Evolutionary conservation across 2,329 filamentous ascomycete genomes (phyloP).

Genomic region (Arthrobotrys pseudoclavata): DNA sequence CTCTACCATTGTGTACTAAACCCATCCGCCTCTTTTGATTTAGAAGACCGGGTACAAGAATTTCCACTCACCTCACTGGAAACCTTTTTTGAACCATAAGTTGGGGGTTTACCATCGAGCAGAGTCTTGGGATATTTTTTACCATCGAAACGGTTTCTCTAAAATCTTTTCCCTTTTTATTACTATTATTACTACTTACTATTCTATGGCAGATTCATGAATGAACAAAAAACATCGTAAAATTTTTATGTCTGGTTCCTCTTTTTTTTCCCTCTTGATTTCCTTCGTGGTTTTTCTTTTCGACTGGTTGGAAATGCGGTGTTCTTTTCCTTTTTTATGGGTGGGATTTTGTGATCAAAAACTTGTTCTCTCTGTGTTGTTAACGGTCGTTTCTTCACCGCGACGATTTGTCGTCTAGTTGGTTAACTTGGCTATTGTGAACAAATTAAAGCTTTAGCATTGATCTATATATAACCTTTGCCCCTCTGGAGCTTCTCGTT

Average conservation of each 20-base stretch:
- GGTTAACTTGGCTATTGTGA: too few species aligned
- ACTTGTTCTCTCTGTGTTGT: background rate
- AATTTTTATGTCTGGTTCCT: background rate
- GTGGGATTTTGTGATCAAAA: constrained; percentile 16
- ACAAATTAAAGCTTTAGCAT: too few species aligned
- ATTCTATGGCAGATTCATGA: constrained; percentile 14
- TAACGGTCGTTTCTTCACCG: too few species aligned
- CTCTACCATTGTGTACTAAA: constrained; percentile 13
- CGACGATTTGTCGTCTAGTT: too few species aligned
- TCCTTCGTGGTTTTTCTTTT: too few species aligned
- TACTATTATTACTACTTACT: constrained; percentile 8
- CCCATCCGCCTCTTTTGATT: background rate
- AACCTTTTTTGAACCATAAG: background rate
- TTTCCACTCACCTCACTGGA: too few species aligned
- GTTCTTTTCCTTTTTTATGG: constrained; percentile 4
- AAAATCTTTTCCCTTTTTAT: constrained; percentile 1
- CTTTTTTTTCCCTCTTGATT: background rate
- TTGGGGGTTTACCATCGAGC: background rate
- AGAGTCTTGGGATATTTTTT: background rate
- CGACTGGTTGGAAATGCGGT: constrained; percentile 3
- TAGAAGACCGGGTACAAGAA: background rate
- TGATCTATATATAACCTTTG: too few species aligned
- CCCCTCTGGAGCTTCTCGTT: too few species aligned
- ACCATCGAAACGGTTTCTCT: background rate
- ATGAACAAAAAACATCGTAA: constrained; percentile 18